Evolutionary conservation across 2,329 filamentous ascomycete genomes (phyloP).

Genomic region (Pestalotiopsis sp.): DNA sequence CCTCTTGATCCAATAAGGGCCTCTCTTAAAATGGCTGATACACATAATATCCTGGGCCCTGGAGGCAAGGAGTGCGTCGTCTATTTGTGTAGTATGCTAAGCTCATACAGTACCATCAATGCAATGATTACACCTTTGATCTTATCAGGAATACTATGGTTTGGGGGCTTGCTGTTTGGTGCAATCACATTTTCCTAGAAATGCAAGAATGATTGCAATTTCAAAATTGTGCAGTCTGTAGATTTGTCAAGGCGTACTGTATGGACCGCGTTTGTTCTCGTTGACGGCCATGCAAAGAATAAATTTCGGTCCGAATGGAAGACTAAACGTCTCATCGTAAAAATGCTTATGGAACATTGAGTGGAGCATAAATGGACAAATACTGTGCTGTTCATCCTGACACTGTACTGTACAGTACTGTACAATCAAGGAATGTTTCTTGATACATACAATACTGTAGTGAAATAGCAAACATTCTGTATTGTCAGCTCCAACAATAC

Average conservation of each 20-base stretch:
- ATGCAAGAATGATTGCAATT: neutral
- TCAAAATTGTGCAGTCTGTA: neutral
- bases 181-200: neutral
- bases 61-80: neutral
- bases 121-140: neutral
- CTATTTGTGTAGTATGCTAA: neutral
- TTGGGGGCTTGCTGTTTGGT: neutral
- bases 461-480: no score
- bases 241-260: neutral
- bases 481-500: no score
- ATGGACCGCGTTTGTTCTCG: no score
- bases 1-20: neutral
- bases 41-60: neutral
- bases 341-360: no score
- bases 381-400: no score
- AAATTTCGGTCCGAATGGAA: no score
- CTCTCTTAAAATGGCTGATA: neutral
- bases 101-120: neutral
- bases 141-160: neutral
- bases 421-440: no score
- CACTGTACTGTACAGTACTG: no score
- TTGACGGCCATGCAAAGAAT: no score
- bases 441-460: no score
- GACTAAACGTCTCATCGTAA: no score
- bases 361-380: no score